phyloP scores from a whole-genome alignment of 2,329 filamentous ascomycete genomes.

The Geosmithia morbida region DNA sequence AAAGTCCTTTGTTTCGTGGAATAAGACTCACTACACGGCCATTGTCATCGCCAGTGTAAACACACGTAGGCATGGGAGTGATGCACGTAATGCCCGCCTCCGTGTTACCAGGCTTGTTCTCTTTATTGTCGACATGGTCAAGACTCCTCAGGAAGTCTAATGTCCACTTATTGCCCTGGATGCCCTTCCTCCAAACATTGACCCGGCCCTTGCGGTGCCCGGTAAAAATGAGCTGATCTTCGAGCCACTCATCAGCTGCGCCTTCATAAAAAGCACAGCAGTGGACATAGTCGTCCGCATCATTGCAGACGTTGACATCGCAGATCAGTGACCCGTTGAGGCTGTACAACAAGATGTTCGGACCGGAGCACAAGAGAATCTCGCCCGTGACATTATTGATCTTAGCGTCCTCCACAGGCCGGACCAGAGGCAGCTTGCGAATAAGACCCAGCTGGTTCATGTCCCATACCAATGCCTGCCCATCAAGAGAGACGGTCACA shows the following conservation, averaged over 20 bases:
- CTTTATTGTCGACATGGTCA: conserved; percentile 59
- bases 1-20: background rate
- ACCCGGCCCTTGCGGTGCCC: conserved; percentile 75
- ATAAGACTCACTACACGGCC: conserved; percentile 59
- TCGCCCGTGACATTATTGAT: conserved; percentile 90
- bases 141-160: conserved; percentile 69
- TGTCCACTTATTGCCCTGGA: conserved; percentile 49
- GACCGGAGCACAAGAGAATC: conserved; percentile 70
- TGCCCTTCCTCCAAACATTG: conserved; percentile 55
- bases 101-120: conserved; percentile 40
- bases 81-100: conserved; percentile 74
- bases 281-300: conserved; percentile 58
- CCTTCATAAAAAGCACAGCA: conserved; percentile 91
- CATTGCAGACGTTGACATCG: conserved; percentile 63
- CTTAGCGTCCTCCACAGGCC: conserved; percentile 54
- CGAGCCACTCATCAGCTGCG: conserved; percentile 78
- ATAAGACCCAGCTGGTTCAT: conserved; percentile 83
- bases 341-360: conserved; percentile 64
- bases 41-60: conserved; percentile 91
- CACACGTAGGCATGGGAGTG: conserved; percentile 62
- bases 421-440: conserved; percentile 48
- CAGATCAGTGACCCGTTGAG: conserved; percentile 77
- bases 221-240: conserved; percentile 75
- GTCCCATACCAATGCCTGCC: conserved; percentile 83
- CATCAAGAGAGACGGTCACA: conserved; percentile 69